Base-by-base conservation (phyloP, 2,329 filamentous ascomycete species). In the Trichoderma sp. region DNA sequence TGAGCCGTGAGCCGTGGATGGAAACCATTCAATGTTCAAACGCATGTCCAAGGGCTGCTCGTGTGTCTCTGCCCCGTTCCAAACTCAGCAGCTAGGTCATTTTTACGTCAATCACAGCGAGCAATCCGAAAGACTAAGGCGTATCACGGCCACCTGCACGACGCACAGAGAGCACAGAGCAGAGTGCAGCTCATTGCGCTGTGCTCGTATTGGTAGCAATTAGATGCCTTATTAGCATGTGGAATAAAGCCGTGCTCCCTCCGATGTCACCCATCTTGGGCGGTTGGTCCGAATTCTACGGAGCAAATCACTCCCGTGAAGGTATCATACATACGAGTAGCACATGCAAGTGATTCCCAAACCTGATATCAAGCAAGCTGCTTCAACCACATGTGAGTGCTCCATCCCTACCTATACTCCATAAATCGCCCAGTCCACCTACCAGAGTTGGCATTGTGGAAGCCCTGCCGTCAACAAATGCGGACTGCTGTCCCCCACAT, bases 401-500 rank as follows among this genome's bases (percentile, higher is more conserved):
- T 46, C 14, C 43, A 21, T 11, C 43, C 43, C 6, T 10, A 11
- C 43, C 18, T 21, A 46, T 24, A 24, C 46, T 49, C 46, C 46
- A 49, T 49, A 21, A 24, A 13, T 1, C 39, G 10, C 8, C 39
- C 39, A 49, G 7, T 43, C 39, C 16, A 49, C 46, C 46, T 24
- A 49, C 46, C 46, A 24, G n/a, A 24, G 46, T 49, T 24, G 39
- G n/a, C 46, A 24, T 49, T 49, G 46, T 13, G n/a, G 46, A 49
- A 49, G 46, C 46, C 18, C 18, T 49, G 46, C 46, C n/a, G n/a
- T 24, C 46, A 54, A 54, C 51, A 26, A 26, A 54, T 49, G n/a
- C 51, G 39, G 18, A 64, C 55, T 55, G 21, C 51, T 32, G 21
- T 51, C 52, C 64, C 54, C 64, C 64, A 66, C 64, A 59, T 37